Percentiles rank a stretch among this genome's conserved stretches.
These are phyloP conservation scores for Colletotrichum viniferum DNA, from an alignment of 2,329 filamentous ascomycete species.

Conservation along the genomic window DNA sequence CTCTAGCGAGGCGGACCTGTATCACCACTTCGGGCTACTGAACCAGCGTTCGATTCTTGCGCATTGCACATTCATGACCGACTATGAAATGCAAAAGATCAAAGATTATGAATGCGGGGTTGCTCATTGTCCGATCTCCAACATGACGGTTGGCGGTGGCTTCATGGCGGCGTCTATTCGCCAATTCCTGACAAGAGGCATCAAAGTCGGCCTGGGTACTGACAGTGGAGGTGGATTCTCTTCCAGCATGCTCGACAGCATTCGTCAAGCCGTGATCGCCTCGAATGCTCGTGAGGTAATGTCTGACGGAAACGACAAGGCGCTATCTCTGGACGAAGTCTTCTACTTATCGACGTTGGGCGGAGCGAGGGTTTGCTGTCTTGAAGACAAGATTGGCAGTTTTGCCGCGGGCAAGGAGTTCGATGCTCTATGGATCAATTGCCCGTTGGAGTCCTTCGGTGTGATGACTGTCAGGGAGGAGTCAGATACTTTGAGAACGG, in stretches of 20 bases:
- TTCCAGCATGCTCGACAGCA: constrained; percentile 61
- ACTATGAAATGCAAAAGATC: constrained; percentile 57
- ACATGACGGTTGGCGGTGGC: constrained; percentile 66
- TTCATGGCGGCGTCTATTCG: constrained; percentile 67
- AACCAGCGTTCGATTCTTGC: constrained; percentile 63
- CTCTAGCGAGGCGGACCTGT: constrained; percentile 62
- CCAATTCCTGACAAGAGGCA: constrained; percentile 58
- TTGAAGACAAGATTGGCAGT: constrained; percentile 58
- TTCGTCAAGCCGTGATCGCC: constrained; percentile 62
- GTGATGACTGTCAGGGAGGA: constrained; percentile 59
- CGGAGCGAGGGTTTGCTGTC: constrained; percentile 61
- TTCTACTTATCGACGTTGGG: constrained; percentile 67
- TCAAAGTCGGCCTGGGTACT: constrained; percentile 71
- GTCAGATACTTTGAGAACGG: constrained; percentile 44
- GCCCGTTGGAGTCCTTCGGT: constrained; percentile 38
- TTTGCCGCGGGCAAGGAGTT: constrained; percentile 66
- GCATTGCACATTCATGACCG: constrained; percentile 67
- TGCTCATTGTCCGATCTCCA: constrained; percentile 68
- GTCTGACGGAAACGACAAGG: constrained; percentile 44
- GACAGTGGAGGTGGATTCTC: constrained; percentile 69
- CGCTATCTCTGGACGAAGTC: constrained; percentile 53
- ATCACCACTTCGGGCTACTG: constrained; percentile 59
- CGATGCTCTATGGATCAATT: constrained; percentile 56
- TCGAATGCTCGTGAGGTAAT: constrained; percentile 51
- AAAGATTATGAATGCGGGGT: constrained; percentile 57